phyloP scores from a whole-genome alignment of 2,329 filamentous ascomycete species.

The Alternaria alternata region DNA sequence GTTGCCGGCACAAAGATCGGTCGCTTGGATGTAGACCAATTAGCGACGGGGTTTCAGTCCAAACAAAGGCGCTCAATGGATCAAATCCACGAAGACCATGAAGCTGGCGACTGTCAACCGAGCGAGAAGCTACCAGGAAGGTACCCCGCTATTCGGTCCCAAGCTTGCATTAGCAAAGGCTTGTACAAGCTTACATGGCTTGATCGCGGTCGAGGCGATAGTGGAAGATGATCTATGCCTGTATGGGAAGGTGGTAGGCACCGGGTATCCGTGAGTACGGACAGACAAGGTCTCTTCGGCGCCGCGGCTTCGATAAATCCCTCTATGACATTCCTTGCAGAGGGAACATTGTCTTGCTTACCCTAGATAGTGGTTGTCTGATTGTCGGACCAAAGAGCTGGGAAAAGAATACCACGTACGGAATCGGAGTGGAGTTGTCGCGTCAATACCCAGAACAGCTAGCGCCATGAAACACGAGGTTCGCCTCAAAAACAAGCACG shows the following conservation, averaged over 20 bases:
- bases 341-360: neutral
- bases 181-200: constrained; percentile 30
- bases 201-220: constrained; percentile 14
- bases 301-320: constrained; percentile 25
- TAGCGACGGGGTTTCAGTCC: neutral
- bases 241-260: constrained; percentile 27
- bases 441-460: neutral
- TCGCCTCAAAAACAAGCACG: neutral
- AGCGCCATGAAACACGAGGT: neutral
- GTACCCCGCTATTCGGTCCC: constrained; percentile 5
- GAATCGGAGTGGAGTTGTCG: neutral
- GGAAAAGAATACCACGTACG: neutral
- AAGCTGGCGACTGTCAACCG: neutral
- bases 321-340: constrained; percentile 7
- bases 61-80: neutral
- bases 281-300: constrained; percentile 5
- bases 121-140: neutral
- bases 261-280: neutral
- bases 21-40: neutral
- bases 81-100: neutral
- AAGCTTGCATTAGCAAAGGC: constrained; percentile 18
- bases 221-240: constrained; percentile 16
- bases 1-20: neutral
- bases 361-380: neutral
- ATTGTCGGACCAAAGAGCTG: neutral